These are phyloP conservation scores for Cladophialophora carrionii DNA, from an alignment of 2,329 filamentous ascomycete species.

Conservation along the genomic window DNA sequence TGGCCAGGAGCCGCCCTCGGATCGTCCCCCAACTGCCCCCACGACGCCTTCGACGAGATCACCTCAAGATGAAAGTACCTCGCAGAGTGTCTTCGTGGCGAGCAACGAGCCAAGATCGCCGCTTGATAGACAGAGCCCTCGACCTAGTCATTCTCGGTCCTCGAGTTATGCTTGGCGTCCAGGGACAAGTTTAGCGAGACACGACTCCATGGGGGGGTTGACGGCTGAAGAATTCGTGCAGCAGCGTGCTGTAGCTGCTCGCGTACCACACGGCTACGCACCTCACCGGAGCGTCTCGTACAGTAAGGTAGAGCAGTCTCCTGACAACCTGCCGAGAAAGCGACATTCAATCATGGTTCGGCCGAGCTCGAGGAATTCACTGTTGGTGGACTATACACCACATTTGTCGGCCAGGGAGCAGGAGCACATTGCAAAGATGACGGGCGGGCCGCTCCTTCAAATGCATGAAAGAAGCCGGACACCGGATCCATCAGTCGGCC, in stretches of 20 bases:
- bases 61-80: conserved; percentile 17
- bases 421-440: conserved; percentile 82
- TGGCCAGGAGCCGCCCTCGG: conserved; percentile 38
- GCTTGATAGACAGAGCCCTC: conserved; percentile 20
- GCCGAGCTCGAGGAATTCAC: conserved; percentile 44
- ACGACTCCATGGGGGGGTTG: conserved; percentile 59
- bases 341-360: conserved; percentile 39
- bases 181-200: conserved; percentile 56
- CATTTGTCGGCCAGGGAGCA: conserved; percentile 84
- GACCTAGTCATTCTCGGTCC: conserved; percentile 39
- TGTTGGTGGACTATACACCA: conserved; percentile 52
- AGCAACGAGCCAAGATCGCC: conserved; percentile 24
- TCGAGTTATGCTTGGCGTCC: conserved; percentile 79
- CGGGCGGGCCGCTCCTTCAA: conserved; percentile 74
- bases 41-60: conserved; percentile 22
- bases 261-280: conserved; percentile 48
- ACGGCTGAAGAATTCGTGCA: conserved; percentile 83
- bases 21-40: conserved; percentile 22
- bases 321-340: conserved; percentile 34
- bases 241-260: conserved; percentile 66
- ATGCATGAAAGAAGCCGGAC: conserved; percentile 60
- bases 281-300: conserved; percentile 47
- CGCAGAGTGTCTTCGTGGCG: conserved; percentile 15
- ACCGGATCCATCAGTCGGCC: conserved; percentile 58
- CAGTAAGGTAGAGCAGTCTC: conserved; percentile 35